Evolutionary conservation across 805 yeast genomes (phyloP).

Genomic region (Limtongozyma cylindracea): DNA sequence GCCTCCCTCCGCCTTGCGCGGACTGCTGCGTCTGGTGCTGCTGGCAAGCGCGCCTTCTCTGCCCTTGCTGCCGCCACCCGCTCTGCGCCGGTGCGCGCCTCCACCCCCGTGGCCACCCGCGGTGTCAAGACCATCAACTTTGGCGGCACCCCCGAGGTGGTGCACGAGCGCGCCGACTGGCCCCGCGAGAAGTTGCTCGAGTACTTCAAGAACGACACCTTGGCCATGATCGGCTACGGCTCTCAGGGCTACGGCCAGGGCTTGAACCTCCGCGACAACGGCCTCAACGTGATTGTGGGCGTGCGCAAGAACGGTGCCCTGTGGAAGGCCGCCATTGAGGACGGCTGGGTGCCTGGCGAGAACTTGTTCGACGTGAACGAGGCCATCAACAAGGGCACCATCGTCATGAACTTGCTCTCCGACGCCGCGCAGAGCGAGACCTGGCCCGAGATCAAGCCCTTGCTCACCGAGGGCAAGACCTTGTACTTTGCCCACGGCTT

Average conservation of each 20-base stretch:
- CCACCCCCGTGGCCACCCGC: conserved; percentile 36
- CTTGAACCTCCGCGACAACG: conserved; percentile 96
- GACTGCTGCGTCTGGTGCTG: conserved; percentile 15
- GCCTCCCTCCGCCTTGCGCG: conserved; percentile 19
- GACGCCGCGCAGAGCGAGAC: conserved; percentile 99
- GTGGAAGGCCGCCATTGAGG: conserved; percentile 98
- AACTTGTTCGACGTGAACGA: conserved; percentile 87
- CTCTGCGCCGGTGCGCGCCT: conserved; percentile 11
- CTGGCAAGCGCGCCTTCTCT: conserved; percentile 43
- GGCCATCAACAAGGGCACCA: conserved; percentile 82
- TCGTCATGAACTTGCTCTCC: conserved; percentile 90
- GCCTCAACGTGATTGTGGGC: conserved; percentile 92
- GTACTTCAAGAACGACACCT: conserved; percentile 94
- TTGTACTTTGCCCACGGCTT: conserved; percentile 98
- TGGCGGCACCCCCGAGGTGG: conserved; percentile 86
- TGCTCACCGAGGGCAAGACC: conserved; percentile 91
- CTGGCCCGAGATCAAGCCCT: conserved; percentile 71
- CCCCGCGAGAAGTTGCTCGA: conserved; percentile 89
- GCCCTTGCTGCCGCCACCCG: conserved; percentile 16
- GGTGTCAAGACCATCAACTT: conserved; percentile 94
- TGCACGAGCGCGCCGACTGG: conserved; percentile 99
- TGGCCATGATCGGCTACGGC: conserved; percentile 97
- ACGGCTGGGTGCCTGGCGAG: conserved; percentile 99
- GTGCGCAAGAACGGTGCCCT: conserved; percentile 98
- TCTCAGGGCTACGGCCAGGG: conserved; percentile 99